Conservation (phyloP, 1,139 yeast genomes). For the Pneumocystis canis region DNA sequence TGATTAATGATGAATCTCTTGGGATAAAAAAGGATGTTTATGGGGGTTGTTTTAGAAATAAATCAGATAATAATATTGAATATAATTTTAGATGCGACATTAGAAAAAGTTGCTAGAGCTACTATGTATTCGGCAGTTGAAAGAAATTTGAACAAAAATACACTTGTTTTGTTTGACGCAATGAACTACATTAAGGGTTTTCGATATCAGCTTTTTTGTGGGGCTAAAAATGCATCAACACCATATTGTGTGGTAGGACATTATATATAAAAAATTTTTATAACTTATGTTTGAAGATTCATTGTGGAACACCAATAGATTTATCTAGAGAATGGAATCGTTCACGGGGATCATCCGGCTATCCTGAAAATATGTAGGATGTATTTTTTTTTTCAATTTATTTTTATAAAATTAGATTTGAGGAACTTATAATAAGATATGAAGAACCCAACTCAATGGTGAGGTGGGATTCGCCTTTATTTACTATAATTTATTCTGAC, state of each 20-base stretch:
- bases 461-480: constrained; percentile 90
- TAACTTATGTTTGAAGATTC: constrained; percentile 27
- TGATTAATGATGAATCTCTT: constrained; percentile 64
- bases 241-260: constrained; percentile 49
- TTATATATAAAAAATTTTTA: neutral
- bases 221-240: constrained; percentile 71
- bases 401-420: constrained; percentile 24
- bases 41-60: constrained; percentile 19
- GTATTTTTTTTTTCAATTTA: neutral
- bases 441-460: constrained; percentile 83
- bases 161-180: constrained; percentile 70
- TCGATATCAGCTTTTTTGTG: constrained; percentile 85
- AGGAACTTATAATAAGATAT: constrained; percentile 64
- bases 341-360: constrained; percentile 15
- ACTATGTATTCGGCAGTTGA: constrained; percentile 79
- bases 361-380: constrained; percentile 7
- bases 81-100: constrained; percentile 34
- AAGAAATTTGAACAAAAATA: constrained; percentile 52
- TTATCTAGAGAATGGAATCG: constrained; percentile 51
- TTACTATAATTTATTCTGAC: constrained; percentile 46
- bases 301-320: constrained; percentile 54
- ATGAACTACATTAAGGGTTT: constrained; percentile 88
- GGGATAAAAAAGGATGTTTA: constrained; percentile 61
- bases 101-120: constrained; percentile 73
- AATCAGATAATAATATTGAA: neutral